Base-by-base conservation (phyloP, 2,329 filamentous ascomycete genomes). In the Aspergillus ochraceoroseus region DNA sequence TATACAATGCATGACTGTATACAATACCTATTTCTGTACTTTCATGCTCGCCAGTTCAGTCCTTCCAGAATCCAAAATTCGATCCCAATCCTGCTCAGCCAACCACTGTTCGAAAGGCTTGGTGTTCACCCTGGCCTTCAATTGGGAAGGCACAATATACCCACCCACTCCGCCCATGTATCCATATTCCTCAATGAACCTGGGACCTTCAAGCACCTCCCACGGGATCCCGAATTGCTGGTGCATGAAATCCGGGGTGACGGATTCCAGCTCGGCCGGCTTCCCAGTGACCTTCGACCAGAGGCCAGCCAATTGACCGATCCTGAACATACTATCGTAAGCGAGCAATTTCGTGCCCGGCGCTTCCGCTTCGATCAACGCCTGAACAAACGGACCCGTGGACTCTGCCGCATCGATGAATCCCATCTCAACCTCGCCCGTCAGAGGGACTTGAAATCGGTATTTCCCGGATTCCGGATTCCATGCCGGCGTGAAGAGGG, bases 341-440 rank as follows among this genome's bases (percentile, higher is more conserved):
- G 70, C 73, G 1, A 73, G 49, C 1, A 76, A 53, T 18, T 67
- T 71, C 1, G 57, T 67, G 0, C 65, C 62, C 0, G 64, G 45
- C 0, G 50, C 52, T 35, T 72, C 67, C 14, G 65, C 55, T 28
- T 54, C 50, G 22, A 74, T 28, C 15, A 75, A 54, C 0, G 68
- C 65, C 7, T 55, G 58, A 1, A 74, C 70, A 23, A 73, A 74
- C 0, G 56, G 53, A 0, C 72, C 73, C 0, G 68, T 70, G 1
- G 67, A 69, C 2, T 50, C 46, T 1, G 44, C 46, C 0, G 64
- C 54, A 32, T 70, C 60, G 33, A 73, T 63, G 32, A 74, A 59
- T 0, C 70, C 70, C 1, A 73, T 42, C 1, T 43, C 47, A 0
- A 52, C 53, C 0, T 54, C 32, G 13, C 44, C 32, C 0, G 43